Conservation (phyloP, 75 land plant genomes). For the Pinus taeda region DNA sequence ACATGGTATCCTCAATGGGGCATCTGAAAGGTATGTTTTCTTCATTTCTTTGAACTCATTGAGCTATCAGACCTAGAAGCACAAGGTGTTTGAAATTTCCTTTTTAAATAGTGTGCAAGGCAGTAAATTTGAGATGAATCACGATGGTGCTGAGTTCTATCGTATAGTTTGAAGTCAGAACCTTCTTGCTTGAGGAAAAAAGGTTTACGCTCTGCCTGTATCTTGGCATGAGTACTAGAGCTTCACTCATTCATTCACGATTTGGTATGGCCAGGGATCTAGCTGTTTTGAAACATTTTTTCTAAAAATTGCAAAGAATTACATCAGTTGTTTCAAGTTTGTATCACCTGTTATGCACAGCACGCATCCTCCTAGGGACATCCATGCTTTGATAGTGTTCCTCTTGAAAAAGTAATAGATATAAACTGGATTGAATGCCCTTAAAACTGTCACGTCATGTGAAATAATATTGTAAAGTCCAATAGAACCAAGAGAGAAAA, state of each 20-base stretch:
- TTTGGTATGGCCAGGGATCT: background rate
- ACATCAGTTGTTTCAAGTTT: constrained; percentile 1
- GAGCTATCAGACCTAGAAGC: background rate
- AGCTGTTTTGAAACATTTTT: background rate
- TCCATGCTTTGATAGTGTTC: constrained; percentile 73
- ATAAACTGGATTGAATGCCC: constrained; percentile 83
- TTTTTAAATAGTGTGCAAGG: background rate
- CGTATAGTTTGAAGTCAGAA: background rate
- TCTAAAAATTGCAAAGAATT: background rate
- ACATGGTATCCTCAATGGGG: too few species aligned
- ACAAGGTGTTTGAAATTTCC: background rate
- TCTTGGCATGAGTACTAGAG: background rate
- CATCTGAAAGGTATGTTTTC: background rate
- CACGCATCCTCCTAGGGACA: constrained; percentile 94
- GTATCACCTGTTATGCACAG: constrained; percentile 93
- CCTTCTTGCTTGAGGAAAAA: background rate
- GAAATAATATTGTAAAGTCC: constrained; percentile 79
- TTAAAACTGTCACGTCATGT: constrained; percentile 55
- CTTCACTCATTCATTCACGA: background rate
- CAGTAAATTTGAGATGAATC: background rate
- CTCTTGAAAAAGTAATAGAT: constrained; percentile 74
- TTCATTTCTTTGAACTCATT: background rate
- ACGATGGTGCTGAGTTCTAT: background rate
- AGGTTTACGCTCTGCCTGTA: background rate
- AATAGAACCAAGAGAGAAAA: constrained; percentile 65